Conservation (phyloP, 352 stramenopile genomes). For the Phytophthora tubulina region DNA sequence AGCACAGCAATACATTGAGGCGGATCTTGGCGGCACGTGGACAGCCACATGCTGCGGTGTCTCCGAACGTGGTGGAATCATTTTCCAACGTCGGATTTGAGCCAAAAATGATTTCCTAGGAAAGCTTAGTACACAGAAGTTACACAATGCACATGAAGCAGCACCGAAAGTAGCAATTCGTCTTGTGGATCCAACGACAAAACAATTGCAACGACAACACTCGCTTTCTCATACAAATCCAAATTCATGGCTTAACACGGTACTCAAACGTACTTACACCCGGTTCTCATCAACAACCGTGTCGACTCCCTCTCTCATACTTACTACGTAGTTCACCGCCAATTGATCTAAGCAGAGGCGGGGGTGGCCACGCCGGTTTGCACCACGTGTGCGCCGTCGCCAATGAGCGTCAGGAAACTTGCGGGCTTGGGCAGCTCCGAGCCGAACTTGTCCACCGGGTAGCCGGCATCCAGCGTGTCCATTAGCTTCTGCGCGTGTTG, state of each 20-base stretch:
- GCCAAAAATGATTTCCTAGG: no score
- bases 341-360: constrained; percentile 9
- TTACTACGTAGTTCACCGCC: background rate
- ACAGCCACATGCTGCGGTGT: background rate
- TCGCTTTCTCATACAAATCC: background rate
- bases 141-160: no score
- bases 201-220: no score
- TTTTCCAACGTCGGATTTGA: background rate
- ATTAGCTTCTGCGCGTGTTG: constrained; percentile 77
- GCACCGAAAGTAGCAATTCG: no score
- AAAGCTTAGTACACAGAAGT: no score
- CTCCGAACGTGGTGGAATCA: background rate
- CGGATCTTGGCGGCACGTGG: background rate
- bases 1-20: constrained; percentile 16
- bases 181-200: no score
- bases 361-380: constrained; percentile 32
- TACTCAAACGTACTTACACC: background rate
- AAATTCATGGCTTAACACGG: background rate
- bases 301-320: background rate
- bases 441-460: constrained; percentile 62
- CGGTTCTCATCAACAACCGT: no score
- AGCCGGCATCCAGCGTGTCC: constrained; percentile 71
- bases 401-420: constrained; percentile 75
- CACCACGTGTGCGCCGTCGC: constrained; percentile 64
- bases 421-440: constrained; percentile 64